Base-by-base conservation (phyloP, 2,329 filamentous ascomycete species). In the Tolypocladium amazonense region DNA sequence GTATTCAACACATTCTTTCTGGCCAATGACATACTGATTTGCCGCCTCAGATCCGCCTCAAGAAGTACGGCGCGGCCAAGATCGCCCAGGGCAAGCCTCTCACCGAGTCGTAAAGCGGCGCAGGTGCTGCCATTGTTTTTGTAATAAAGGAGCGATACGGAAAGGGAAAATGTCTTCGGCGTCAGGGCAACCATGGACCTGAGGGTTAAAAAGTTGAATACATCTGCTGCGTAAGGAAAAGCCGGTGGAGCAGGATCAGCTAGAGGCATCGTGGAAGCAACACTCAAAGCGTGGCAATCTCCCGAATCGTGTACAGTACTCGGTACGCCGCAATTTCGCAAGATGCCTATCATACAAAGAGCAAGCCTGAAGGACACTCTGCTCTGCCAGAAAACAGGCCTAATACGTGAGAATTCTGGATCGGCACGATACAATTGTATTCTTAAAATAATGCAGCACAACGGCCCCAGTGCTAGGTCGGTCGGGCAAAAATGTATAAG, bases 21-120 rank as follows among this genome's bases (percentile, higher is more conserved):
- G 30, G 30, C 4, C 3, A 27, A 18, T 25, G 33, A 15, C 2
- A 38, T 37, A 14, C 53, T 25, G 27, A 55, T n/a, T 15, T 12
- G n/a, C 23, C 11, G n/a, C 15, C 9, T 20, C 27, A 83, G 64
- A 88, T 88, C 64, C 79, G 83, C 53, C 75, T 88, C 56, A 77
- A 85, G 75, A 87, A 75, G 66, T 72, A 73, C 37, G 69, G 70
- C 33, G 62, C 33, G 35, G 58, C 62, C 55, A 74, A 73, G 69
- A 70, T 70, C 56, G 65, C 66, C 64, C 65, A 72, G 41, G 70
- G 70, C 59, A 63, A 76, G 73, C 79, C 61, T 65, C 85, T 67
- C 15, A 60, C 55, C 55, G 27, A 55, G 38, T 15, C n/a, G 15
- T 58, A n/a, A 52, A 43, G 25, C 55, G 27, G 20, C 20, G 39